phyloP scores from a whole-genome alignment of 805 yeast species.

The Teunomyces barrocoloradensis region DNA sequence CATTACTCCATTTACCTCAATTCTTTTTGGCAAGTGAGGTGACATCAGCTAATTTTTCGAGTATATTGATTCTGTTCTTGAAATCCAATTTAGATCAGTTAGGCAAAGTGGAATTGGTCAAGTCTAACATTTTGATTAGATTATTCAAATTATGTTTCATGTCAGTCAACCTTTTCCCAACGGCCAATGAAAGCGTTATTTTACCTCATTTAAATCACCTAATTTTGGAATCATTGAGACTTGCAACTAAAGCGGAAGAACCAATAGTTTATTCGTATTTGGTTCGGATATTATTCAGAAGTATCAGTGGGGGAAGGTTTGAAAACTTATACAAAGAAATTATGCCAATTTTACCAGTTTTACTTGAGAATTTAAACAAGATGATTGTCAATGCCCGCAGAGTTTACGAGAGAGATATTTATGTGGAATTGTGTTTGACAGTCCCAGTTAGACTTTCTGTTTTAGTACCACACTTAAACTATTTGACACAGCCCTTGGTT shows the following conservation, averaged over 20 bases:
- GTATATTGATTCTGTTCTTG: conserved; percentile 74
- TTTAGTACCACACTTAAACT: conserved; percentile 86
- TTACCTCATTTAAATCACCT: conserved; percentile 84
- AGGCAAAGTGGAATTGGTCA: conserved; percentile 75
- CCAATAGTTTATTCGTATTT: conserved; percentile 88
- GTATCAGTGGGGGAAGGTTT: conserved; percentile 96
- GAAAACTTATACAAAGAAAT: conserved; percentile 91
- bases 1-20: conserved; percentile 87
- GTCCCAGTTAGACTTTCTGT: conserved; percentile 95
- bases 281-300: conserved; percentile 84
- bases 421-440: conserved; percentile 90
- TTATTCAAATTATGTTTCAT: conserved; percentile 90
- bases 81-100: conserved; percentile 69
- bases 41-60: conserved; percentile 90
- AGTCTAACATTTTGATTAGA: conserved; percentile 77
- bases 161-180: conserved; percentile 91
- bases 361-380: conserved; percentile 81
- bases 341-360: conserved; percentile 82
- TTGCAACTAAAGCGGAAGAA: conserved; percentile 82
- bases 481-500: conserved; percentile 87
- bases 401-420: conserved; percentile 89
- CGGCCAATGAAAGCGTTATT: conserved; percentile 80
- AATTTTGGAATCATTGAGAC: conserved; percentile 73
- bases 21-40: conserved; percentile 90
- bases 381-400: conserved; percentile 79